Conservation (phyloP, 768 basidiomycete genomes). For the Cantharellus cinnabarinus region DNA sequence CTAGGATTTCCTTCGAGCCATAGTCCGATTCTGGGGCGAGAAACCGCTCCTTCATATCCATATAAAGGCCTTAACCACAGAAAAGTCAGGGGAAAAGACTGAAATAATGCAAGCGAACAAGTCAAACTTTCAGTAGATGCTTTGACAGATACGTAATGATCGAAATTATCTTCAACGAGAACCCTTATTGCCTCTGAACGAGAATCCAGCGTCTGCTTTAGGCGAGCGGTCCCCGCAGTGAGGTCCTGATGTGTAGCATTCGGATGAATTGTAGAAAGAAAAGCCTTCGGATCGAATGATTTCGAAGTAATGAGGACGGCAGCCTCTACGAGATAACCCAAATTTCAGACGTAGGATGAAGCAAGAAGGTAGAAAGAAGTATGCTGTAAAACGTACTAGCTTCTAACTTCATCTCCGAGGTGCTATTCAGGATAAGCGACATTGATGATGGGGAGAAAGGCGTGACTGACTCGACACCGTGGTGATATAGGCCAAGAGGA, state of each 20-base stretch:
- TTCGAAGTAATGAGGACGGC: conserved; percentile 76
- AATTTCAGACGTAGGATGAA: no score
- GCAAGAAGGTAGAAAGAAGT: no score
- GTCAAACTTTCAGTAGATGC: conserved; percentile 74
- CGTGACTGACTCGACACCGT: conserved; percentile 19
- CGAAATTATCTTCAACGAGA: conserved; percentile 94
- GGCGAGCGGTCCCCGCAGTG: conserved; percentile 47
- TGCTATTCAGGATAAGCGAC: conserved; percentile 25
- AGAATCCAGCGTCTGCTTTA: conserved; percentile 65
- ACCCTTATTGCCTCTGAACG: conserved; percentile 88
- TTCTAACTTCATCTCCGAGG: conserved; percentile 47
- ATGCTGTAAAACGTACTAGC: conserved; percentile 29
- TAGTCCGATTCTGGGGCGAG: conserved; percentile 59
- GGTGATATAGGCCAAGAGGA: conserved; percentile 40
- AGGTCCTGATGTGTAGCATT: conserved; percentile 90
- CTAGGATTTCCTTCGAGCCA: conserved; percentile 60
- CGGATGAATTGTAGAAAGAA: conserved; percentile 79
- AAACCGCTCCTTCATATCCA: conserved; percentile 84
- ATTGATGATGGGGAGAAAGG: neutral
- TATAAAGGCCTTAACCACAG: conserved; percentile 45
- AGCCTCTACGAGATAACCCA: conserved; percentile 30
- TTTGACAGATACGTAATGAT: conserved; percentile 93
- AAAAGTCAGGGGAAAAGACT: neutral
- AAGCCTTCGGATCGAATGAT: conserved; percentile 87
- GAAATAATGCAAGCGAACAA: neutral